These are phyloP conservation scores for Fusarium sulawesiense DNA, from an alignment of 2,329 filamentous ascomycete species.

Conservation along the genomic window DNA sequence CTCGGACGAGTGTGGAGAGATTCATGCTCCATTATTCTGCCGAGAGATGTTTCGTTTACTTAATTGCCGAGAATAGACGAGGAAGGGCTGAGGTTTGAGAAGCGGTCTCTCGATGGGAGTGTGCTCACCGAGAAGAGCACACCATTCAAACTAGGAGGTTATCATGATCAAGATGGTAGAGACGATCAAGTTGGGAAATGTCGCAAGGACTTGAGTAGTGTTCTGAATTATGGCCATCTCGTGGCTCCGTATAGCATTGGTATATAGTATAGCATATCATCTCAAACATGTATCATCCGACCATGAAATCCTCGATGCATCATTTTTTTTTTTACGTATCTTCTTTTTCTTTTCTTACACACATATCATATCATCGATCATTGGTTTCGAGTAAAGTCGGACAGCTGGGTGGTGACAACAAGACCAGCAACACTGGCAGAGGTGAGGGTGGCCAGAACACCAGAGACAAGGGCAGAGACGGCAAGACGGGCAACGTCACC, in stretches of 20 bases:
- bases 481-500: slow-evolving; percentile 82
- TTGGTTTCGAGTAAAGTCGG: slow-evolving; percentile 18
- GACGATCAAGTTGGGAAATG: not conserved
- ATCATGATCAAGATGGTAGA: no score
- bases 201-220: not conserved
- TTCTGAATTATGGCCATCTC: slow-evolving; percentile 21
- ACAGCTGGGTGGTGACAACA: slow-evolving; percentile 67
- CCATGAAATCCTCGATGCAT: slow-evolving; percentile 1
- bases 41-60: not conserved
- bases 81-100: no score
- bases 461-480: slow-evolving; percentile 79
- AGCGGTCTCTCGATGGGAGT: no score
- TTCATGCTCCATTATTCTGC: not conserved
- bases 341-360: slow-evolving; percentile 6
- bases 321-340: not conserved
- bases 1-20: slow-evolving; percentile 11
- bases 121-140: no score
- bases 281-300: slow-evolving; percentile 1
- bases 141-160: no score
- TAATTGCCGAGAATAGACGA: not conserved
- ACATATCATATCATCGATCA: slow-evolving; percentile 14
- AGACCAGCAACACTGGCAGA: slow-evolving; percentile 83
- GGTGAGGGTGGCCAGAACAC: slow-evolving; percentile 82
- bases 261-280: slow-evolving; percentile 30
- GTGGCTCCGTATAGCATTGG: slow-evolving; percentile 29